Evolutionary conservation across 306 rosid species (phyloP).

Genomic region (Argentina anserina): DNA sequence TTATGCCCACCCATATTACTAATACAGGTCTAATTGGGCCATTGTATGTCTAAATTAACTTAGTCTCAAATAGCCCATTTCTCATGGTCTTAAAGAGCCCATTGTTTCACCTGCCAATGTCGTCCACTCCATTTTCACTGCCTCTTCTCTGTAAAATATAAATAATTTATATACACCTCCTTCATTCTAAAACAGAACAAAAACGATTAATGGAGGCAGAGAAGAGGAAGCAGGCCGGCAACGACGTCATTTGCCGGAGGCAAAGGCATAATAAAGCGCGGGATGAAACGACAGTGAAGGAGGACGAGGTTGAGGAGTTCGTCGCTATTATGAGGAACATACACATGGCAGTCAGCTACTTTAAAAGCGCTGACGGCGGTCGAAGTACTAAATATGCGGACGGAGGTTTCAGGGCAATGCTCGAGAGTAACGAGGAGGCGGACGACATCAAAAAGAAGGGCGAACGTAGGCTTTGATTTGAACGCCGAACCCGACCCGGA

Average conservation of each 20-base stretch:
- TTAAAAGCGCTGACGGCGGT: constrained; percentile 16
- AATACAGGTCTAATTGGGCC: no score
- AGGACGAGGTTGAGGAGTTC: constrained; percentile 51
- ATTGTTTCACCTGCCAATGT: no score
- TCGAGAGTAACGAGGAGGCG: constrained; percentile 17
- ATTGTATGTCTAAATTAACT: no score
- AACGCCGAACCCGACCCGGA: constrained; percentile 25
- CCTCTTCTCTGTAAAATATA: no score
- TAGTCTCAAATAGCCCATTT: no score
- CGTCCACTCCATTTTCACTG: no score
- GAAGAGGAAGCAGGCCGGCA: constrained; percentile 21
- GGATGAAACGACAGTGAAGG: constrained; percentile 17
- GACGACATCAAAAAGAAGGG: neutral
- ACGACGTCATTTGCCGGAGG: neutral
- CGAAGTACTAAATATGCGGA: neutral
- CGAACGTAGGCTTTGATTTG: constrained; percentile 19
- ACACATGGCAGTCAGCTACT: constrained; percentile 23
- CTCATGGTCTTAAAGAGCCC: no score
- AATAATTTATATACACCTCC: neutral
- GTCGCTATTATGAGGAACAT: constrained; percentile 37
- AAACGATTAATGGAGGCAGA: neutral
- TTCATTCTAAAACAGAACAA: no score
- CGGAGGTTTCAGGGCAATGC: constrained; percentile 11
- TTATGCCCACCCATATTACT: no score
- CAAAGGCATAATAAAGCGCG: constrained; percentile 31